Evolutionary conservation across 2,329 filamentous ascomycete genomes (phyloP).

Genomic region (Colletotrichum higginsianum): DNA sequence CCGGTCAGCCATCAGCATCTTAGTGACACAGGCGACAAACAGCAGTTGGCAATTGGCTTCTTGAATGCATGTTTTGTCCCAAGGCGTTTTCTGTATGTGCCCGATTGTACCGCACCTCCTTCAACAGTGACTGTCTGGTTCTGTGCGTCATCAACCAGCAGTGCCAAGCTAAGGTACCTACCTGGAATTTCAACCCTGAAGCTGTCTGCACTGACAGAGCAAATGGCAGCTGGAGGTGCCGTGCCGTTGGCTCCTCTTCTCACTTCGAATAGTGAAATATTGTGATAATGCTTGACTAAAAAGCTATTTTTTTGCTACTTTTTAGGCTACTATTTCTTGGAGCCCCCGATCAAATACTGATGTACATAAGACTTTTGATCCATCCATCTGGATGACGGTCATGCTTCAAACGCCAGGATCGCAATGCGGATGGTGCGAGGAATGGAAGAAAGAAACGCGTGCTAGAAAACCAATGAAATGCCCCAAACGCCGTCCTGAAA

Average conservation of each 20-base stretch:
- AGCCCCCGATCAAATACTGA: background rate
- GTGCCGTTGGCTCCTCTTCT: no score
- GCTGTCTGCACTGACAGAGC: background rate
- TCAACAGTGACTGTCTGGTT: background rate
- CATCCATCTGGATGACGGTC: constrained; percentile 11
- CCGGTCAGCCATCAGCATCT: background rate
- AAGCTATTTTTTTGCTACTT: background rate
- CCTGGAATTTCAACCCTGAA: background rate
- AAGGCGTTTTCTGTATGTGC: background rate
- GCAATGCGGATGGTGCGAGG: constrained; percentile 28
- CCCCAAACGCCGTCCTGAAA: constrained; percentile 26
- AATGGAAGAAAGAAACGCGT: constrained; percentile 10
- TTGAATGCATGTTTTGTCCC: background rate
- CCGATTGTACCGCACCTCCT: background rate
- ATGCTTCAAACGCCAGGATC: constrained; percentile 26
- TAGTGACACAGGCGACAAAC: background rate
- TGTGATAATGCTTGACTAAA: background rate
- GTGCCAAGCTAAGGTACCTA: no score
- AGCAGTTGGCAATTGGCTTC: background rate
- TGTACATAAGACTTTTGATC: constrained; percentile 20
- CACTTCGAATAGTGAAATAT: background rate
- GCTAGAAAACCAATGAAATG: background rate
- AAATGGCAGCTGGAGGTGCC: no score
- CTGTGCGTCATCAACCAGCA: background rate
- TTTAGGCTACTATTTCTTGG: background rate